Base-by-base conservation (phyloP, 306 rosid genomes). In the Betula pendula region DNA sequence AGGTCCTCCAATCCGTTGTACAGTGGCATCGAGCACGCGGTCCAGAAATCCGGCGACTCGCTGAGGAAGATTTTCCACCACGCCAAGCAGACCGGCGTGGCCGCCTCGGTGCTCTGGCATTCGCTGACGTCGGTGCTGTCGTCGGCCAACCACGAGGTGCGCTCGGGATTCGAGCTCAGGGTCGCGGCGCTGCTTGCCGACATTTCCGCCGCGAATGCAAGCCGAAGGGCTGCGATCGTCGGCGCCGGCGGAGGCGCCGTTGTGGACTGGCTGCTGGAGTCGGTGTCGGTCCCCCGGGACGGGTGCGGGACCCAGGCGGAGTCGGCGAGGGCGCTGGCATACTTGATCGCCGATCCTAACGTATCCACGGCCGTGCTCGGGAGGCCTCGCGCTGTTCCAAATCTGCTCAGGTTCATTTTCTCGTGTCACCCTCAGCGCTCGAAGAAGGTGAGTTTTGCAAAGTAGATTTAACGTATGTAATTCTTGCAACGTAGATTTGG, bases 201-300 rank as follows among this genome's bases (percentile, higher is more conserved):
- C 38, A 95, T 95, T 14, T 81, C 92, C 4, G 91, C 96, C 0
- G 99, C 97, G 31, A 95, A 89, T 82, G 91, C 87, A 3, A 70
- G 80, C 17, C 92, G 99, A 2, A 89, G 97, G 86, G 90, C 90
- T 8, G 96, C 99, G 31, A 81, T 95, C 31, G 99, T 95, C 6
- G 92, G 96, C 2, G 97, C 97, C 0, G 99, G 97, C 3, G 89
- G 93, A 0, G 99, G 99, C 16, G 97, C 91, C 33, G 99, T 95
- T 5, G 91, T 92, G 17, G 99, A 95, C 76, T 95, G 99, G 99
- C 77, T 95, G 73, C 88, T 95, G 10, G 96, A 90, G 63, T 90
- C 99, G 60, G 97, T 92, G 56, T 88, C 99, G n/a, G 89, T 81
- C 35, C 87, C 85, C 12, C 84, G 86, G 70, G 90, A 92, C 24